Percentiles rank a stretch among this genome's conserved stretches.
These are phyloP conservation scores for Paraconiothyrium brasiliense DNA, from an alignment of 2,329 filamentous ascomycete species.

Conservation along the genomic window DNA sequence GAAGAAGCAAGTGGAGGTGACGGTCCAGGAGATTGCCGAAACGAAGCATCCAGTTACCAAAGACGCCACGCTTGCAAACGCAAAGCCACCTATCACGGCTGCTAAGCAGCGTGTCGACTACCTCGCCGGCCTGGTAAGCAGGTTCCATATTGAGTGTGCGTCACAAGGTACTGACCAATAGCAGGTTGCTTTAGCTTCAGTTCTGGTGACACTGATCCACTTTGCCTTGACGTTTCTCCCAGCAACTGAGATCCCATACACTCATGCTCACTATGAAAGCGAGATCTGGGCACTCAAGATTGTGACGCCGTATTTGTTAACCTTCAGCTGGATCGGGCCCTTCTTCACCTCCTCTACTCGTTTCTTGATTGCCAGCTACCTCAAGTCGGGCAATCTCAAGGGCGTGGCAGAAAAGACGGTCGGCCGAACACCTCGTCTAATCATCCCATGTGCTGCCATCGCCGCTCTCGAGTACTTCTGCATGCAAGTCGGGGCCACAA, in stretches of 20 bases:
- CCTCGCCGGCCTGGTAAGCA: conserved; percentile 51
- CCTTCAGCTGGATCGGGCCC: conserved; percentile 55
- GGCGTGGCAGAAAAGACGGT: conserved; percentile 54
- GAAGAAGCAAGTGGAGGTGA: conserved; percentile 16
- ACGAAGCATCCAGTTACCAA: conserved; percentile 6
- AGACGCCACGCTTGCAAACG: neutral
- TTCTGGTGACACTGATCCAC: conserved; percentile 54
- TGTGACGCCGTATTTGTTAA: conserved; percentile 52
- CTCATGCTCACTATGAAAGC: conserved; percentile 47
- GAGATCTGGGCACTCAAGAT: conserved; percentile 51
- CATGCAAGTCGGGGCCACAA: conserved; percentile 52
- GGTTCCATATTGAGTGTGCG: neutral
- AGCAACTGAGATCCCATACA: conserved; percentile 45
- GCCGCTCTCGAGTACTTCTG: conserved; percentile 56
- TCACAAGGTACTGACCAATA: neutral
- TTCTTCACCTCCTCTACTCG: conserved; percentile 57
- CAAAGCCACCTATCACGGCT: conserved; percentile 13
- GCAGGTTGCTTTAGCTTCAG: conserved; percentile 43
- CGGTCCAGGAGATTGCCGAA: conserved; percentile 16
- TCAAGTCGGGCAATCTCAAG: conserved; percentile 51
- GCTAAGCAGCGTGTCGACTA: conserved; percentile 50
- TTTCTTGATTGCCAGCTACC: conserved; percentile 52
- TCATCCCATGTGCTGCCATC: conserved; percentile 52
- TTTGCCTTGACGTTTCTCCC: conserved; percentile 55
- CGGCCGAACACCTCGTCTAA: conserved; percentile 51